phyloP scores from a whole-genome alignment of 208 protist genomes.

The Crithidia sp. region DNA sequence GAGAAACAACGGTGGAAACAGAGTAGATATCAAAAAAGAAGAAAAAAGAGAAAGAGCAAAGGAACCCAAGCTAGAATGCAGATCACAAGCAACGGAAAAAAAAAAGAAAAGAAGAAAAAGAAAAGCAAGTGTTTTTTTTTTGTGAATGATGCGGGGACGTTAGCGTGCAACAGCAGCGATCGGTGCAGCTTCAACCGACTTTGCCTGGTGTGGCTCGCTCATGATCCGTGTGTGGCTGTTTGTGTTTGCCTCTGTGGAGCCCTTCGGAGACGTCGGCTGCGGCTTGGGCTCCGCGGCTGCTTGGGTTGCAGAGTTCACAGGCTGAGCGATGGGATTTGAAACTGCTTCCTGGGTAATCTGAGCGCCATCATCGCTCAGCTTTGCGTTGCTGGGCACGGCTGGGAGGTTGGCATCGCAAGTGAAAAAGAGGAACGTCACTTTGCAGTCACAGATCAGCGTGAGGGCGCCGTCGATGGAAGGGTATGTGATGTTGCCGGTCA shows the following conservation, averaged over 20 bases:
- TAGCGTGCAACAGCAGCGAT: neutral
- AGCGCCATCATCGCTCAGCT: neutral
- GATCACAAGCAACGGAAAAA: neutral
- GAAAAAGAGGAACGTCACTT: conserved; percentile 15
- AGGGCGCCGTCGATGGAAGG: conserved; percentile 20
- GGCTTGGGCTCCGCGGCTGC: neutral
- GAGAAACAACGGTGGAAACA: neutral
- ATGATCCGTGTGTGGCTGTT: neutral
- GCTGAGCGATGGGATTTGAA: too few species aligned
- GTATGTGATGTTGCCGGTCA: conserved; percentile 19
- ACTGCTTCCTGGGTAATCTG: neutral
- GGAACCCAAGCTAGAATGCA: too few species aligned
- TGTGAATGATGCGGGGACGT: too few species aligned
- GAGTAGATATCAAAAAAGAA: neutral
- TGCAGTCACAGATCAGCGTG: conserved; percentile 23
- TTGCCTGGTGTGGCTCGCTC: neutral
- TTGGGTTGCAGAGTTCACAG: neutral
- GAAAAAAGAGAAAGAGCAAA: neutral
- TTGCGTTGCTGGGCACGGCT: neutral
- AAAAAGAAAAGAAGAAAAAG: neutral
- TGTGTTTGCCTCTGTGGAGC: neutral
- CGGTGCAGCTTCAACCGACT: neutral
- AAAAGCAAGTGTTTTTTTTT: neutral
- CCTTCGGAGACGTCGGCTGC: neutral
- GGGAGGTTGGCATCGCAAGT: conserved; percentile 7